These are phyloP conservation scores for Bipolaris zeicola DNA, from an alignment of 2,329 filamentous ascomycete genomes.

Conservation along the genomic window DNA sequence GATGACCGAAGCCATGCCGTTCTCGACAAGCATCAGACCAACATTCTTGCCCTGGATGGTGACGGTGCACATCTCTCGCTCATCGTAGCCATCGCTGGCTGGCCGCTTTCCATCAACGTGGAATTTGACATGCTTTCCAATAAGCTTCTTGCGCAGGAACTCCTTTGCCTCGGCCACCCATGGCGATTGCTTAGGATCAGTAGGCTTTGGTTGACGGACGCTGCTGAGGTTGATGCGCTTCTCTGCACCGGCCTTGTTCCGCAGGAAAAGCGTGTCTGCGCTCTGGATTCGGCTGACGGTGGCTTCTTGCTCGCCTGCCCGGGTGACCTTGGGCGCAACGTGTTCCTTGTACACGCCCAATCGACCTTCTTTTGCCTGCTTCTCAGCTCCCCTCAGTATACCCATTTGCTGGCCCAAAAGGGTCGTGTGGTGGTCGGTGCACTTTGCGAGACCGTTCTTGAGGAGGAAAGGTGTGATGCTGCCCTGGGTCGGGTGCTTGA, in stretches of 20 bases:
- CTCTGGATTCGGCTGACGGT: conserved; percentile 83
- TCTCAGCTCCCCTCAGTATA: conserved; percentile 82
- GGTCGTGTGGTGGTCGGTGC: conserved; percentile 94
- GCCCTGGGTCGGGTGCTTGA: conserved; percentile 81
- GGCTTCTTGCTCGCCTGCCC: conserved; percentile 73
- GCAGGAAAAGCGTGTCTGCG: conserved; percentile 85
- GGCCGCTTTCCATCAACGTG: conserved; percentile 89
- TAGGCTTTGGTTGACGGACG: conserved; percentile 87
- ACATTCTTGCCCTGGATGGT: conserved; percentile 85
- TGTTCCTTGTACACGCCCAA: conserved; percentile 82
- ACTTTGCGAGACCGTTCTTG: conserved; percentile 85
- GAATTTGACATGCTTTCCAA: conserved; percentile 93
- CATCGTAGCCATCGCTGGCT: conserved; percentile 87
- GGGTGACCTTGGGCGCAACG: conserved; percentile 66
- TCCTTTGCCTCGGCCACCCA: conserved; percentile 96
- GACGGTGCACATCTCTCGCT: conserved; percentile 91
- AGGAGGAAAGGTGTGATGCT: conserved; percentile 93
- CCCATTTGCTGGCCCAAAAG: conserved; percentile 90
- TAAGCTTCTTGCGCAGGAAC: conserved; percentile 88
- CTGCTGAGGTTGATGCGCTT: conserved; percentile 93
- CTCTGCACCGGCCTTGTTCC: conserved; percentile 82
- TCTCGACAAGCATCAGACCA: conserved; percentile 82
- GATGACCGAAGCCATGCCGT: conserved; percentile 91
- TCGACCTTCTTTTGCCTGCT: conserved; percentile 76
- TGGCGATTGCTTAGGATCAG: conserved; percentile 83